Conservation (phyloP, 2,329 filamentous ascomycete species). For the Ceratocystis albifundus region DNA sequence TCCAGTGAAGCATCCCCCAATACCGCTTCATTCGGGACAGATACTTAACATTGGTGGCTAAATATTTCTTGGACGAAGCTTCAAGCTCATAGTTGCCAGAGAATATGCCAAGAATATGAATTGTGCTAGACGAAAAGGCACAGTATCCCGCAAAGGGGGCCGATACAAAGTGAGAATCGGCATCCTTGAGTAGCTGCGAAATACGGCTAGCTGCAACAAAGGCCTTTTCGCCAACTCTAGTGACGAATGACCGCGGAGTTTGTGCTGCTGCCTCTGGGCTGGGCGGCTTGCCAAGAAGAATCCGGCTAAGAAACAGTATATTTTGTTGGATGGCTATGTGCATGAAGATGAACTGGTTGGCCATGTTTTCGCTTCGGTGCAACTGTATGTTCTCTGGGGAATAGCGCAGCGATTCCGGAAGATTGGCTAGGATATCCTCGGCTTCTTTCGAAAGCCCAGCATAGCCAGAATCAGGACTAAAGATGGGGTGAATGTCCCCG, state of each 20-base stretch:
- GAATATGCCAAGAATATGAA: conserved; percentile 89
- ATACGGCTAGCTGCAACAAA: conserved; percentile 78
- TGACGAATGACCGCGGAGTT: conserved; percentile 66
- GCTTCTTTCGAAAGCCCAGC: conserved; percentile 57
- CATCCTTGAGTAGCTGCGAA: conserved; percentile 69
- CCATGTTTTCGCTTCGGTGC: conserved; percentile 72
- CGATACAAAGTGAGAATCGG: conserved; percentile 62
- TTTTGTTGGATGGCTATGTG: conserved; percentile 87
- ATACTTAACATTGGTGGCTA: conserved; percentile 80
- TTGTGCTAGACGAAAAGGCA: conserved; percentile 81
- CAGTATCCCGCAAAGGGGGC: conserved; percentile 93
- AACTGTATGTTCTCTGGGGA: conserved; percentile 70
- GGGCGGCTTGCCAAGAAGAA: conserved; percentile 36
- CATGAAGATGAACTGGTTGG: conserved; percentile 84
- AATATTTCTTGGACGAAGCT: conserved; percentile 65
- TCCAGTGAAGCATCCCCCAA: conserved; percentile 98
- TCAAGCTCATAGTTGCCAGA: conserved; percentile 70
- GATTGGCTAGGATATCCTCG: conserved; percentile 53
- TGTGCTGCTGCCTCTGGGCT: conserved; percentile 32
- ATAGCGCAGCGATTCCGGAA: conserved; percentile 65
- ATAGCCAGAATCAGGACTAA: conserved; percentile 71
- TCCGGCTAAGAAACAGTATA: conserved; percentile 72
- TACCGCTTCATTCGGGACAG: conserved; percentile 91
- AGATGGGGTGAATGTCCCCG: conserved; percentile 63
- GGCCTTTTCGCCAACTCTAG: conserved; percentile 61